Evolutionary conservation across 2,329 filamentous ascomycete species (phyloP).

Genomic region (Aspergillus jensenii): DNA sequence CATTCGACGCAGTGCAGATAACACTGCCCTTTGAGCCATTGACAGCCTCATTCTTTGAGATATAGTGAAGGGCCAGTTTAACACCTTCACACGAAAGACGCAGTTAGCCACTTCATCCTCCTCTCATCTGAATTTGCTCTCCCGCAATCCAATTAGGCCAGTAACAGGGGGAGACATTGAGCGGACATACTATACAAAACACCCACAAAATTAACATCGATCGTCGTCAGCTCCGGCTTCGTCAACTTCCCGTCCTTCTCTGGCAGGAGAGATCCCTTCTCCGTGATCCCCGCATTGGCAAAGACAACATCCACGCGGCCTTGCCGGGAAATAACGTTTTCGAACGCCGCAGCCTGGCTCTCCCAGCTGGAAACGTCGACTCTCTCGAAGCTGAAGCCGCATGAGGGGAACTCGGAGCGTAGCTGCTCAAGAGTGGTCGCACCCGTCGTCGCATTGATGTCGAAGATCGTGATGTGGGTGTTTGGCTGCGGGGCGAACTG

Average conservation of each 20-base stretch:
- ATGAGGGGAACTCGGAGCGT: constrained; percentile 24
- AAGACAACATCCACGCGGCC: constrained; percentile 49
- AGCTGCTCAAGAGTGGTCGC: constrained; percentile 21
- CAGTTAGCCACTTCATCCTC: background rate
- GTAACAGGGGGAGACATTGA: background rate
- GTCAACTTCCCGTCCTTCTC: constrained; percentile 22
- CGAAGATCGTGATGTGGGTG: constrained; percentile 33
- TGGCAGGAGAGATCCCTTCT: constrained; percentile 41
- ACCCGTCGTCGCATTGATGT: constrained; percentile 29
- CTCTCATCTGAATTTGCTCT: background rate
- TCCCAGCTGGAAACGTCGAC: constrained; percentile 39
- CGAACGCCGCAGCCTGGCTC: constrained; percentile 30
- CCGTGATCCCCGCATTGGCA: constrained; percentile 53
- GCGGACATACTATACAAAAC: constrained; percentile 46
- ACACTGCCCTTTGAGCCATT: constrained; percentile 45
- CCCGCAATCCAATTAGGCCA: background rate
- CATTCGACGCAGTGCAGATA: constrained; percentile 56
- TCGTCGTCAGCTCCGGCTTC: constrained; percentile 36
- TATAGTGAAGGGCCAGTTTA: constrained; percentile 52
- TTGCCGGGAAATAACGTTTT: constrained; percentile 22
- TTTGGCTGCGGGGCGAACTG: constrained; percentile 30
- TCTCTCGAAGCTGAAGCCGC: constrained; percentile 27
- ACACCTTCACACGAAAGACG: constrained; percentile 37
- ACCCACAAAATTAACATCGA: constrained; percentile 41
- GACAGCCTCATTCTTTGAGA: constrained; percentile 44